Conservation (phyloP, 2,329 filamentous ascomycete species). For the Ophioceras dolichostomum region DNA sequence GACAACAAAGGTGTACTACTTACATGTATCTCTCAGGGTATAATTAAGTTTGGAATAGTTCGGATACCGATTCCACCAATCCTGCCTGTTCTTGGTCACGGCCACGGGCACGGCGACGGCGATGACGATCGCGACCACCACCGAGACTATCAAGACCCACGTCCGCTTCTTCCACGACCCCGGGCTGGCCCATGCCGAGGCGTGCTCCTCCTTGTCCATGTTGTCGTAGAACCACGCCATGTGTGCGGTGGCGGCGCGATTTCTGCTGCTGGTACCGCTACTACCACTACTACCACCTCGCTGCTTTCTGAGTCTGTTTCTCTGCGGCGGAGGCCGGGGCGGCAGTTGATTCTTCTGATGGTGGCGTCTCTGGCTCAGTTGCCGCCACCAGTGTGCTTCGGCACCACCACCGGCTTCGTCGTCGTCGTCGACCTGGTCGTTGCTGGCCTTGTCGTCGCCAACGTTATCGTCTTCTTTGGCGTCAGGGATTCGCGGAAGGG, state of each 20-base stretch:
- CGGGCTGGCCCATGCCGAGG: constrained; percentile 25
- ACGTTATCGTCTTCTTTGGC: no score
- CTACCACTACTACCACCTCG: no score
- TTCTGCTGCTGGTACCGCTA: not conserved
- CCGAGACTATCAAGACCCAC: constrained; percentile 29
- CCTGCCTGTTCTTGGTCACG: constrained; percentile 23
- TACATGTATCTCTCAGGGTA: constrained; percentile 34
- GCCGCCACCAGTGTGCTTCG: not conserved
- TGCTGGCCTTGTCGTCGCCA: no score
- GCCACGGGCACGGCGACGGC: constrained; percentile 33
- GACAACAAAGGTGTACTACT: constrained; percentile 10
- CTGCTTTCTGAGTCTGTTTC: no score
- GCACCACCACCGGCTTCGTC: no score
- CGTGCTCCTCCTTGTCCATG: not conserved
- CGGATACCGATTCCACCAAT: constrained; percentile 28
- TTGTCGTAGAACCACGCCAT: constrained; percentile 8
- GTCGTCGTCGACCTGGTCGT: no score
- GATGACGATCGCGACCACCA: constrained; percentile 28
- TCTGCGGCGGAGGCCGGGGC: no score
- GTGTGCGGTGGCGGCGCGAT: not conserved
- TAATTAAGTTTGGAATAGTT: constrained; percentile 35
- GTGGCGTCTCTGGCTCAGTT: not conserved
- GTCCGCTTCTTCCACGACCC: constrained; percentile 39
- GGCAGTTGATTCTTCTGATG: not conserved
- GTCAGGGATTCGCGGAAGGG: no score